Evolutionary conservation across 805 yeast genomes (phyloP).

Genomic region (Zygosaccharomyces kombuchaensis): DNA sequence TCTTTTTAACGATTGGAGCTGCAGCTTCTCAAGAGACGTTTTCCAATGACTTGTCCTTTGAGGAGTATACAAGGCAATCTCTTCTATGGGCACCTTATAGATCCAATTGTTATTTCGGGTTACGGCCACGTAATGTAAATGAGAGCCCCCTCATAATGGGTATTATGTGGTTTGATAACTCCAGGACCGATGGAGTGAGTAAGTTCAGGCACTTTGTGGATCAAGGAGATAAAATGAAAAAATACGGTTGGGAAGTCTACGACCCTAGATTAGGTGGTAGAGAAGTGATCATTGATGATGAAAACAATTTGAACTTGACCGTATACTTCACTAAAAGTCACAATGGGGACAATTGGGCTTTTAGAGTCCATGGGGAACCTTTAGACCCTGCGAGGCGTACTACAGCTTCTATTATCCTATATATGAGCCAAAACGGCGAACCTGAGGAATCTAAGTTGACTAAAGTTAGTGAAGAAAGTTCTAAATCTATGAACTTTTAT

Average conservation of each 20-base stretch:
- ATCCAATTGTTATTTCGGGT: slow-evolving; percentile 79
- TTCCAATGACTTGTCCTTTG: slow-evolving; percentile 19
- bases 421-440: slow-evolving; percentile 66
- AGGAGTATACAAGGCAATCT: slow-evolving; percentile 43
- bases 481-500: slow-evolving; percentile 27
- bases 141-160: slow-evolving; percentile 71
- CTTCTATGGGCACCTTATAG: slow-evolving; percentile 92
- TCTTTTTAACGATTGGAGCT: slow-evolving; percentile 1
- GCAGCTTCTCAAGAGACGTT: background rate
- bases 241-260: slow-evolving; percentile 81
- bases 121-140: slow-evolving; percentile 57
- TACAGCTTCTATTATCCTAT: slow-evolving; percentile 67
- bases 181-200: slow-evolving; percentile 49
- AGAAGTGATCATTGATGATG: slow-evolving; percentile 66
- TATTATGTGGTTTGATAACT: slow-evolving; percentile 79
- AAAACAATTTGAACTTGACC: slow-evolving; percentile 55
- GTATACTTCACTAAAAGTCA: slow-evolving; percentile 72
- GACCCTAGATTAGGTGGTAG: slow-evolving; percentile 88
- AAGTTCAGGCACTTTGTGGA: slow-evolving; percentile 71
- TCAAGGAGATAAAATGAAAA: slow-evolving; percentile 62
- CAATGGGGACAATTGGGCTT: slow-evolving; percentile 77
- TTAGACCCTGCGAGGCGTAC: slow-evolving; percentile 43
- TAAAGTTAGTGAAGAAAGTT: slow-evolving; percentile 30
- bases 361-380: slow-evolving; percentile 65
- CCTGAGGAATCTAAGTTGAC: slow-evolving; percentile 28